A percentile compares a stretch with the other conserved stretches of the same genome.
phyloP scores from a whole-genome alignment of 75 land plant genomes.

The Chamaecyparis obtusa region DNA sequence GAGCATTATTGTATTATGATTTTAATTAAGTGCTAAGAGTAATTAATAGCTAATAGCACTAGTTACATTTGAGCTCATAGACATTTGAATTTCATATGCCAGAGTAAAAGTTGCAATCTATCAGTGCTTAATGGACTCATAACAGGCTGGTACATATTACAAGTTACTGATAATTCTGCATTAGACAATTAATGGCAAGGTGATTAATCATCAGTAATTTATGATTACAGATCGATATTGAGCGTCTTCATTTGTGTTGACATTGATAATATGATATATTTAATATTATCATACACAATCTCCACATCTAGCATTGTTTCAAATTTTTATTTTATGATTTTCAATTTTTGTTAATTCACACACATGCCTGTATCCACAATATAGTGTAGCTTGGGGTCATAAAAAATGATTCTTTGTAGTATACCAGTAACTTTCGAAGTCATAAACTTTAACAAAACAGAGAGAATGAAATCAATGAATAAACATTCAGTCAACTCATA shows the following conservation, averaged over 20 bases:
- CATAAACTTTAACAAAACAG: neutral
- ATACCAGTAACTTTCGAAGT: neutral
- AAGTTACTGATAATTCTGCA: too few relatives aligned
- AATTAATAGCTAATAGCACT: too few relatives aligned
- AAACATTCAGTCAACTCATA: neutral
- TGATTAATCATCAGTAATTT: neutral
- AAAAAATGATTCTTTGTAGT: neutral
- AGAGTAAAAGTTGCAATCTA: too few relatives aligned
- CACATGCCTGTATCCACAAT: neutral
- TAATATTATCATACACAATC: too few relatives aligned
- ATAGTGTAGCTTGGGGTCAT: neutral
- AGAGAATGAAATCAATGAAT: too few relatives aligned
- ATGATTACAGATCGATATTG: neutral
- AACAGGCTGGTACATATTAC: too few relatives aligned
- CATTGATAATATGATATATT: neutral
- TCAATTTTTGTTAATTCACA: too few relatives aligned
- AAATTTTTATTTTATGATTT: too few relatives aligned
- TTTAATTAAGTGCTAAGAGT: too few relatives aligned
- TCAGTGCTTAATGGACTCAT: neutral
- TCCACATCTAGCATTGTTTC: neutral
- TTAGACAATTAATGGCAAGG: too few relatives aligned
- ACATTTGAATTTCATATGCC: neutral
- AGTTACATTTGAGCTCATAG: neutral
- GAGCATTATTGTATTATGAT: too few relatives aligned
- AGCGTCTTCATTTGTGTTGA: neutral